These are phyloP conservation scores for Coniochaeta ligniaria DNA, from an alignment of 2,329 filamentous ascomycete genomes.

Conservation along the genomic window DNA sequence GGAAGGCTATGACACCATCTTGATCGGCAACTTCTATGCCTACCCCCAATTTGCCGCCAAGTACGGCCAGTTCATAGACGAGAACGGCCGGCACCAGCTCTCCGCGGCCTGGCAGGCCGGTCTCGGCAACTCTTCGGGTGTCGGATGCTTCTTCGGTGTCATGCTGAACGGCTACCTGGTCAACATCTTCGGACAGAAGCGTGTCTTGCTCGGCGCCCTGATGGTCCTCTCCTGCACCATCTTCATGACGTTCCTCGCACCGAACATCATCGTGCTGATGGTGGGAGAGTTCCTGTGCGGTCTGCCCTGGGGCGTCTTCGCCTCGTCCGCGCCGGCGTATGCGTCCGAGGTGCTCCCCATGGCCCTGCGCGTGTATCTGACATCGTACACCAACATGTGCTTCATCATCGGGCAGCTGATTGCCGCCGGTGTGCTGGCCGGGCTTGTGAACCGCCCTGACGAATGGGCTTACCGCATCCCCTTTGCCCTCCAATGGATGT, in stretches of 20 bases:
- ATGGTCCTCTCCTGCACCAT: not conserved
- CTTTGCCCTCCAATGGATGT: conserved; percentile 72
- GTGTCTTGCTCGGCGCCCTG: not conserved
- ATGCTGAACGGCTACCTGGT: not conserved
- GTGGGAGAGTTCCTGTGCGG: conserved; percentile 12
- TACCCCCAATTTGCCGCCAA: conserved; percentile 51
- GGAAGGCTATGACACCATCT: not conserved
- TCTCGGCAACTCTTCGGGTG: conserved; percentile 38
- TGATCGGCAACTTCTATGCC: conserved; percentile 28
- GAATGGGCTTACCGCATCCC: conserved; percentile 61
- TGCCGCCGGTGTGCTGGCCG: conserved; percentile 65
- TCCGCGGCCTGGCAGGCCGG: conserved; percentile 56
- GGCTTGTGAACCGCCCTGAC: conserved; percentile 57
- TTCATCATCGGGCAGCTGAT: conserved; percentile 70
- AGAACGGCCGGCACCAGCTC: conserved; percentile 41
- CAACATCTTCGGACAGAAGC: not conserved
- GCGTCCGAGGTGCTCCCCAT: conserved; percentile 68
- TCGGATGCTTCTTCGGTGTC: not conserved
- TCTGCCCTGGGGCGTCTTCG: conserved; percentile 33
- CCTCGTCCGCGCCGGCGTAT: conserved; percentile 53
- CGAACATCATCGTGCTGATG: not conserved
- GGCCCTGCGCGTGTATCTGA: conserved; percentile 62
- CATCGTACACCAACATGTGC: conserved; percentile 71
- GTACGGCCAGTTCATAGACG: conserved; percentile 43
- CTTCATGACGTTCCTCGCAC: not conserved